Evolutionary conservation across 208 protist species (phyloP).

Genomic region (Acanthamoeba healyi): DNA sequence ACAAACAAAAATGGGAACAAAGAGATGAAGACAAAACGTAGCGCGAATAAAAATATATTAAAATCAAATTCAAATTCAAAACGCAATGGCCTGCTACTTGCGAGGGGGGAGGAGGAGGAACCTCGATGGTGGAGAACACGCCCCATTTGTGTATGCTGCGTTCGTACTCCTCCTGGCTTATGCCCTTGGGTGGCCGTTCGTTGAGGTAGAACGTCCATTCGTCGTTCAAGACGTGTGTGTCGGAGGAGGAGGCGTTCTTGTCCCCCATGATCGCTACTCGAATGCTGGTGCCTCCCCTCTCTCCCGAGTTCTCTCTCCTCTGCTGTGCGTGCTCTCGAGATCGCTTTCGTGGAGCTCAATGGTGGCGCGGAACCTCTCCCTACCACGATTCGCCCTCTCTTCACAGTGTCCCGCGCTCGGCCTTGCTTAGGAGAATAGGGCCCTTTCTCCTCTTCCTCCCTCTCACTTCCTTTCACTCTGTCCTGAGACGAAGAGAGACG

Average conservation of each 20-base stretch:
- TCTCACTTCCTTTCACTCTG: too few species aligned
- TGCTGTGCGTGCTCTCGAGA: neutral
- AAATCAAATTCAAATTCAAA: too few species aligned
- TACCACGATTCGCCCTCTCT: neutral
- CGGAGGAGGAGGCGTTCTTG: neutral
- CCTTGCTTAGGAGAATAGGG: too few species aligned
- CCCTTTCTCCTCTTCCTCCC: too few species aligned
- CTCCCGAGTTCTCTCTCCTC: too few species aligned
- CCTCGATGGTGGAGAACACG: conserved; percentile 50
- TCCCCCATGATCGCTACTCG: neutral
- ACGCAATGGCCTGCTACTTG: too few species aligned
- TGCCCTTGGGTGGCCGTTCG: conserved; percentile 54
- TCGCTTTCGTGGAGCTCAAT: neutral
- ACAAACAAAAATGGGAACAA: neutral
- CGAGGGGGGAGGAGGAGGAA: neutral
- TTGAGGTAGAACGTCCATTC: conserved; percentile 67
- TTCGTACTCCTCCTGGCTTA: conserved; percentile 57
- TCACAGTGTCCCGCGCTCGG: too few species aligned
- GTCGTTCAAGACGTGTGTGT: conserved; percentile 12
- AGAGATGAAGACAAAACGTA: too few species aligned
- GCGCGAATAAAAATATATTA: too few species aligned
- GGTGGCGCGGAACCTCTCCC: too few species aligned
- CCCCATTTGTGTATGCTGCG: conserved; percentile 15
- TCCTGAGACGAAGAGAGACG: too few species aligned
- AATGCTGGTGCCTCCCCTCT: too few species aligned